Evolutionary conservation across 441 rosid genomes (phyloP).

Genomic region (Lepidium campestre): DNA sequence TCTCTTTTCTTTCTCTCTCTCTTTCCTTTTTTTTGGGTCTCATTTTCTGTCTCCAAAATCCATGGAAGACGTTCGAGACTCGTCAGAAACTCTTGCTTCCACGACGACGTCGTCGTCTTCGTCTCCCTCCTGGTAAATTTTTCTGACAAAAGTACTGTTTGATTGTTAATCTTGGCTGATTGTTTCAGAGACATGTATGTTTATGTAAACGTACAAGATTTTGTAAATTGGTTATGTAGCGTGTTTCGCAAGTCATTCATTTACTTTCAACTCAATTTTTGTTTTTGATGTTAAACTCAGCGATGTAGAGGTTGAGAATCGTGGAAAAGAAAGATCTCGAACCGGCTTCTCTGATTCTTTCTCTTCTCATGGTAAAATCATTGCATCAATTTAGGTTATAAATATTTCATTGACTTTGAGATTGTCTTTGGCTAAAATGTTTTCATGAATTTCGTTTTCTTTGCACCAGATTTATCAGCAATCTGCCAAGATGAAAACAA

Average conservation of each 20-base stretch:
- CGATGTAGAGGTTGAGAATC: conserved; percentile 21
- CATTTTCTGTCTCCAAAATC: conserved; percentile 7
- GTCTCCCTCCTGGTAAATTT: conserved; percentile 19
- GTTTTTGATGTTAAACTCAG: background rate
- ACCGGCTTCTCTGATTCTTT: conserved; percentile 48
- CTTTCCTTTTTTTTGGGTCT: background rate
- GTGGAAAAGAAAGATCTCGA: conserved; percentile 32
- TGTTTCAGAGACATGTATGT: background rate
- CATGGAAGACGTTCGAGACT: conserved; percentile 30
- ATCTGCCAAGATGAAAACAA: conserved; percentile 24
- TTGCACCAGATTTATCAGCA: conserved; percentile 28
- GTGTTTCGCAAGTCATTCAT: background rate
- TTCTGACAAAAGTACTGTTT: background rate
- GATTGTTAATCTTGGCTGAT: too few species aligned
- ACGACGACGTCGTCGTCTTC: conserved; percentile 22
- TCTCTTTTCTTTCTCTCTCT: background rate
- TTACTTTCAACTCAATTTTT: background rate
- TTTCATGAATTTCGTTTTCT: background rate
- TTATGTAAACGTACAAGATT: background rate
- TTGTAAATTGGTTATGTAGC: background rate
- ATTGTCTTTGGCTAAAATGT: background rate
- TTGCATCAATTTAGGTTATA: background rate
- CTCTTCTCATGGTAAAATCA: conserved; percentile 39
- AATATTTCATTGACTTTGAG: background rate
- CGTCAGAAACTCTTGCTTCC: conserved; percentile 22